Conservation (phyloP, 2,329 filamentous ascomycete species). For the Stemphylium beticola region DNA sequence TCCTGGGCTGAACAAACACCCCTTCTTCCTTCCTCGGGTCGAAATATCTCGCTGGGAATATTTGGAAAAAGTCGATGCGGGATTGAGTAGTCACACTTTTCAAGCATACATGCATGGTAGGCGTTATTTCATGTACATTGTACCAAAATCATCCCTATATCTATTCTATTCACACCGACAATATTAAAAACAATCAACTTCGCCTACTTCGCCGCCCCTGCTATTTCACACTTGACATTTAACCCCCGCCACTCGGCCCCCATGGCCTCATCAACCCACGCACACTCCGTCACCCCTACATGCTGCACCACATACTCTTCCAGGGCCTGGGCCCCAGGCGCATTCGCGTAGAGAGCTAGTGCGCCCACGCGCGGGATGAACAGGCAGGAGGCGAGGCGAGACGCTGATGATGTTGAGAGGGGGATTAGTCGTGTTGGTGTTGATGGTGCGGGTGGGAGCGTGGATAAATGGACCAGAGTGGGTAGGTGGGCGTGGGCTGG, state of each 20-base stretch:
- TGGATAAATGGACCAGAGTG: conserved; percentile 38
- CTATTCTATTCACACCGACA: too few species aligned
- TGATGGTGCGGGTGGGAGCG: conserved; percentile 6
- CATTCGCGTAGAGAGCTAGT: conserved; percentile 63
- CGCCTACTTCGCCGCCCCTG: not conserved
- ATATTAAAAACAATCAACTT: too few species aligned
- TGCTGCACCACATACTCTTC: conserved; percentile 60
- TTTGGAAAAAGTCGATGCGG: too few species aligned
- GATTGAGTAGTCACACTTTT: too few species aligned
- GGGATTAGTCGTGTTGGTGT: conserved; percentile 64
- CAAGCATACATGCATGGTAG: conserved; percentile 32
- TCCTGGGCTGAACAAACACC: conserved; percentile 73
- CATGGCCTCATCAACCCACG: conserved; percentile 62
- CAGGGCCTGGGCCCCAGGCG: conserved; percentile 64
- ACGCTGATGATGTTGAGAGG: conserved; percentile 66
- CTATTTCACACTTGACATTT: conserved; percentile 37
- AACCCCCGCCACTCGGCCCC: conserved; percentile 53
- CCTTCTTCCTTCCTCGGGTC: too few species aligned
- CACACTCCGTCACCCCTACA: conserved; percentile 60
- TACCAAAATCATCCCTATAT: not conserved
- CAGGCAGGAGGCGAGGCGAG: conserved; percentile 62
- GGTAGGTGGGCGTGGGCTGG: conserved; percentile 44
- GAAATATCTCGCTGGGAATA: too few species aligned
- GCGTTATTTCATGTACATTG: conserved; percentile 23
- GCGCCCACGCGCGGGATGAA: conserved; percentile 70